phyloP scores from a whole-genome alignment of 768 basidiomycete species.

The Termitomyces heimii region DNA sequence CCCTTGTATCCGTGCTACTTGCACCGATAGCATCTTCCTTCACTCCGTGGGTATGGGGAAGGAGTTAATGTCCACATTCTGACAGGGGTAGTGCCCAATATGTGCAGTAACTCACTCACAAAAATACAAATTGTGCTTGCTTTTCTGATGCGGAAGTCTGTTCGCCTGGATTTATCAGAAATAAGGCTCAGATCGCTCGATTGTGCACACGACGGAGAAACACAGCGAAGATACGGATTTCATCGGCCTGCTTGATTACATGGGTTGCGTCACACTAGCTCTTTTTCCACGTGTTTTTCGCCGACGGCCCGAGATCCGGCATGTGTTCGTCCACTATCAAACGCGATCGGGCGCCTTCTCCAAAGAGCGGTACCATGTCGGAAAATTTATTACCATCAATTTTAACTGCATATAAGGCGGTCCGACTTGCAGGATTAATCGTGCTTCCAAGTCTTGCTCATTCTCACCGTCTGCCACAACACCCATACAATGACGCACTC shows the following conservation, averaged over 20 bases:
- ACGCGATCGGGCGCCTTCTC: conserved; percentile 1
- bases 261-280: not conserved
- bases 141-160: not conserved
- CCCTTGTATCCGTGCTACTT: not conserved
- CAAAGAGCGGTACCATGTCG: conserved; percentile 10
- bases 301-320: conserved; percentile 10
- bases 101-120: not conserved
- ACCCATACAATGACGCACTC: conserved; percentile 24
- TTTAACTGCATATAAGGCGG: conserved; percentile 5
- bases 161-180: not conserved
- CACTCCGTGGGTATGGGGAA: not conserved
- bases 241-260: not conserved
- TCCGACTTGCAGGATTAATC: not conserved
- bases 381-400: conserved; percentile 1
- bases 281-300: conserved; percentile 10
- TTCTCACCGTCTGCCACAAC: not conserved
- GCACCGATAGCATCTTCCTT: not conserved
- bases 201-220: not conserved
- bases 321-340: conserved; percentile 3
- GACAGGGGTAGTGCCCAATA: not conserved
- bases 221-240: not conserved
- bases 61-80: not conserved
- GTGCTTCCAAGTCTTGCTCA: conserved; percentile 1
- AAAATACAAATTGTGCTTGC: not conserved
- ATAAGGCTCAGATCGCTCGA: not conserved